A percentile compares a stretch with the other conserved stretches of the same genome.
These are phyloP conservation scores for Yamadazyma oceani DNA, from an alignment of 1,139 yeast species.

Conservation along the genomic window DNA sequence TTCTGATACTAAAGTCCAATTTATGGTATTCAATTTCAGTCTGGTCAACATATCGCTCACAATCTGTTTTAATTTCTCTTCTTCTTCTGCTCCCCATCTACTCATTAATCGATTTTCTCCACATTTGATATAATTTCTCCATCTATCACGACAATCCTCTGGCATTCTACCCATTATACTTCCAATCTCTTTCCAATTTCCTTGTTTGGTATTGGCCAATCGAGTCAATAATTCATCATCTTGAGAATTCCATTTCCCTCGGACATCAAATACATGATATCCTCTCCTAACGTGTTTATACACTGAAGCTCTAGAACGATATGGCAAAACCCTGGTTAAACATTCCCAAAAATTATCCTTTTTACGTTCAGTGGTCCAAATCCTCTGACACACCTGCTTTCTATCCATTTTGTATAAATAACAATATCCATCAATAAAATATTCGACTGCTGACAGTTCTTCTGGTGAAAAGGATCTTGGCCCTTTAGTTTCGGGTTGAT, in stretches of 20 bases:
- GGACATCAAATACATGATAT: slow-evolving; percentile 78
- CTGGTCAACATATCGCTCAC: slow-evolving; percentile 44
- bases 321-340: slow-evolving; percentile 73
- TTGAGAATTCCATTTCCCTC: slow-evolving; percentile 86
- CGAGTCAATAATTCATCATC: slow-evolving; percentile 70
- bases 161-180: slow-evolving; percentile 86
- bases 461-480: slow-evolving; percentile 55
- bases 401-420: slow-evolving; percentile 59
- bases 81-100: slow-evolving; percentile 81
- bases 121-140: slow-evolving; percentile 94
- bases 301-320: slow-evolving; percentile 81
- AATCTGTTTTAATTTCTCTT: slow-evolving; percentile 55
- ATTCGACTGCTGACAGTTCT: slow-evolving; percentile 71
- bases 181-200: slow-evolving; percentile 87
- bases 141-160: slow-evolving; percentile 93
- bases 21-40: slow-evolving; percentile 42
- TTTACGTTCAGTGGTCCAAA: slow-evolving; percentile 83
- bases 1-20: slow-evolving; percentile 92
- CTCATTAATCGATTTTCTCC: slow-evolving; percentile 71
- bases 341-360: slow-evolving; percentile 91
- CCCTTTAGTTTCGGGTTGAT: slow-evolving; percentile 33
- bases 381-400: slow-evolving; percentile 72
- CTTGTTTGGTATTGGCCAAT: slow-evolving; percentile 65
- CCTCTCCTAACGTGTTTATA: slow-evolving; percentile 90
- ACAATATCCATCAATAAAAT: slow-evolving; percentile 69